These are phyloP conservation scores for Debaryomyces coudertii DNA, from an alignment of 1,139 yeast species.

Conservation along the genomic window DNA sequence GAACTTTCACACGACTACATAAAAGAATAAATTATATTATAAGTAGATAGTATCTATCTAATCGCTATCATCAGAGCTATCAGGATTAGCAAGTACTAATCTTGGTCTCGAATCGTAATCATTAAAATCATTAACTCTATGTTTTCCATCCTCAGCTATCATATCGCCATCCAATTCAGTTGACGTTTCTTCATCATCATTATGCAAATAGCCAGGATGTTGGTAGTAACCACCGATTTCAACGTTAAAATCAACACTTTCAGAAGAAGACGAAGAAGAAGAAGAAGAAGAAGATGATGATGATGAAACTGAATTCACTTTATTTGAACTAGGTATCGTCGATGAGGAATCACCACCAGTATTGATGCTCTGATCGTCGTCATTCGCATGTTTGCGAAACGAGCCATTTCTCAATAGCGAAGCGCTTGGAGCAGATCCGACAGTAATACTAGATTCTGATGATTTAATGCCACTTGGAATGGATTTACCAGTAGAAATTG, in stretches of 20 bases:
- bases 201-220: constrained; percentile 44
- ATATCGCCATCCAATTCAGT: constrained; percentile 19
- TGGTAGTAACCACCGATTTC: constrained; percentile 43
- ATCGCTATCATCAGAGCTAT: constrained; percentile 38
- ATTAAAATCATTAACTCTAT: constrained; percentile 24
- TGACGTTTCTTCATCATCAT: constrained; percentile 26
- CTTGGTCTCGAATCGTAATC: constrained; percentile 47
- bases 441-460: constrained; percentile 26
- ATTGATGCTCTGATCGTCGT: constrained; percentile 31
- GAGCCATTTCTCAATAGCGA: constrained; percentile 25
- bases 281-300: constrained; percentile 15
- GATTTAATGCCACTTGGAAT: constrained; percentile 21
- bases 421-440: constrained; percentile 14
- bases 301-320: constrained; percentile 24
- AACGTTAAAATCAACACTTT: constrained; percentile 28
- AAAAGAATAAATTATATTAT: constrained; percentile 1
- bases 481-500: constrained; percentile 12
- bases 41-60: constrained; percentile 10
- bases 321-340: constrained; percentile 15
- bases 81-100: constrained; percentile 76
- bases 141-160: constrained; percentile 8
- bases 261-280: constrained; percentile 26
- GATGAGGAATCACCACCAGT: constrained; percentile 18
- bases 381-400: constrained; percentile 28
- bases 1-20: background rate